Base-by-base conservation (phyloP, 257 asterid species). In the Anisodus acutangulus region DNA sequence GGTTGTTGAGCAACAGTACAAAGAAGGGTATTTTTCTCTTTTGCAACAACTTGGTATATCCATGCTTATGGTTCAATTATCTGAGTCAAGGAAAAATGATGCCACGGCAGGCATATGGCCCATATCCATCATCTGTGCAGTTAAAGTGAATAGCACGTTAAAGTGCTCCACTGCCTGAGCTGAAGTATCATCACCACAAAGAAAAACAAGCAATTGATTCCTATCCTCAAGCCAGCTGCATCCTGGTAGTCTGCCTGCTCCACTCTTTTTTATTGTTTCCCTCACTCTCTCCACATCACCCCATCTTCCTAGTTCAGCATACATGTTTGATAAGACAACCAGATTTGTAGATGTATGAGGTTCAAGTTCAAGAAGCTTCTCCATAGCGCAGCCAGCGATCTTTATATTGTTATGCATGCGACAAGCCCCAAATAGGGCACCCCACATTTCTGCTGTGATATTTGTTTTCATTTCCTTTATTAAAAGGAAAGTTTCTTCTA, bases 211-310 rank as follows among this genome's bases (percentile, higher is more conserved):
- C 13, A 85, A 57, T 66, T 84, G 78, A 55, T 82, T 85, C 71
- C 74, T 85, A 83, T 90, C 91, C 80, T 89, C 88, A 22, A 91
- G 80, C 93, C 95, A 91, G 82, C 91, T 90, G 71, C 87, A 86
- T 70, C 92, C 92, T 53, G 89, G 84, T 82, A 88, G 89, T 86
- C 89, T 91, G 66, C 67, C 88, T 45, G 70, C 85, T 74, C 83
- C 85, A 62, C 68, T 57, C 83, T 62, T 85, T 41, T 86, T 88
- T 86, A 86, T 49, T 43, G 66, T 78, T 83, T 31, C 71, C 86
- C 91, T 70, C 69, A 87, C 86, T 37, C 80, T 83, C 43, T 88
- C 91, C 19, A 87, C 92, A 67, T 88, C 90, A 86, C 85, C 83
- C 92, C 93, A 91, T 76, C 89, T 91, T 55, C 89, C 91, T 4